phyloP scores from a whole-genome alignment of 495 filamentous ascomycete species.

The Parathielavia hyrcaniae region DNA sequence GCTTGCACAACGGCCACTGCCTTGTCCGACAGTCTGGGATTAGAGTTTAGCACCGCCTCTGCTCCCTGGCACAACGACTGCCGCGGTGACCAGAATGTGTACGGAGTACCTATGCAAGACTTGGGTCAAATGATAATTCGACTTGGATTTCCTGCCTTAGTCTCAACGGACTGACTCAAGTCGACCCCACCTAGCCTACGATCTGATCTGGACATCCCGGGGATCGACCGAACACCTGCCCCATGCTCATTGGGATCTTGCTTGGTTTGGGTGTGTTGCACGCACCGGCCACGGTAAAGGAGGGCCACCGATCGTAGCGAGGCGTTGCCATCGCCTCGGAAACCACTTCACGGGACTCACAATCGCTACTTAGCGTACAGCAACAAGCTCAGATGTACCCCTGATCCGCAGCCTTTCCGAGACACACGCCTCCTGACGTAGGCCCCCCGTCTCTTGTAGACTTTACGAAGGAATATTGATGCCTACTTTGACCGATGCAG shows the following conservation, averaged over 20 bases:
- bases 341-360: background rate
- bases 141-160: too few species aligned
- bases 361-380: background rate
- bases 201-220: background rate
- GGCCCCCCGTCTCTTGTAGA: background rate
- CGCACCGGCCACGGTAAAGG: background rate
- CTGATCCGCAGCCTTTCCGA: background rate
- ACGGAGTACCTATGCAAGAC: background rate
- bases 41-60: background rate
- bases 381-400: background rate
- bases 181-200: too few species aligned
- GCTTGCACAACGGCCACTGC: conserved; percentile 1
- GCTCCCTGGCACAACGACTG: background rate
- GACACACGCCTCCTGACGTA: background rate
- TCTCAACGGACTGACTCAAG: too few species aligned
- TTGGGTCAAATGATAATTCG: too few species aligned
- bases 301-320: background rate
- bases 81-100: background rate
- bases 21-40: background rate
- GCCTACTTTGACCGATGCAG: background rate
- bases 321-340: background rate
- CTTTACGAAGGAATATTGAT: background rate
- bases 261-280: background rate
- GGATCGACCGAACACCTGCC: background rate
- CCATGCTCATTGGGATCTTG: background rate